Base-by-base conservation (phyloP, 139 green algal genomes). In the Limnomonas spitsbergensis region DNA sequence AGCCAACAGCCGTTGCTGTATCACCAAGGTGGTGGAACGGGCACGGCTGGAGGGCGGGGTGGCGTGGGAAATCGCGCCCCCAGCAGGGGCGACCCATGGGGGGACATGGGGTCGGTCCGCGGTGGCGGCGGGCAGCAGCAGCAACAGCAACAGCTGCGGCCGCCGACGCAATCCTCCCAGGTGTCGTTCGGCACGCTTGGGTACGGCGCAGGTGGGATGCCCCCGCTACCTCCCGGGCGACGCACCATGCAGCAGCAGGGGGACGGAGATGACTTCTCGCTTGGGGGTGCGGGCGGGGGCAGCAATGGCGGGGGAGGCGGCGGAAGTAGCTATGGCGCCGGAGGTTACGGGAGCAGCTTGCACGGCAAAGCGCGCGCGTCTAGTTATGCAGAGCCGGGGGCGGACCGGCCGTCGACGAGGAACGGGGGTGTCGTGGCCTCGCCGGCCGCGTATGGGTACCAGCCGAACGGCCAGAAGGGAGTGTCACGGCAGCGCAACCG, bases 1-100 rank as follows among this genome's bases (percentile, higher is more conserved):
- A 74, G 53, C 70, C 40, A 14, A 20, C 82, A 84, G 71, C 79
- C 79, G 35, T 42, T 84, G 78, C 79, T 84, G 69, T 87, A 84
- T 39, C 79, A 86, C 29, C 66, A 38, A 36, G 39, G 7, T 36
- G 53, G 38, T 53, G 35, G 53, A 54, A 6, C 24, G 40, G 3
- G 35, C 52, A 54, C 26, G 26, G 27, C 31, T 53, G 31, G 67
- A 14, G 31, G 66, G 32, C 1, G 29, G 34, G 9, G 61, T 36
- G 4, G 39, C 56, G n/a, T n/a, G n/a, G n/a, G n/a, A n/a, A 38
- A 6, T 66, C 39, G 20, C 39, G 83, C 83, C 20, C 79, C 78
- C 52, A 82, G 78, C 35, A 69, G 79, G 1, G 79, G 79, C 2
- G 75, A 84, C 70, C 82, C 82, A 4, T 54, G 6, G 37, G 27